Conservation (phyloP, 225 moss, liverwort and hornwort genomes). For the Straminergon stramineum region DNA sequence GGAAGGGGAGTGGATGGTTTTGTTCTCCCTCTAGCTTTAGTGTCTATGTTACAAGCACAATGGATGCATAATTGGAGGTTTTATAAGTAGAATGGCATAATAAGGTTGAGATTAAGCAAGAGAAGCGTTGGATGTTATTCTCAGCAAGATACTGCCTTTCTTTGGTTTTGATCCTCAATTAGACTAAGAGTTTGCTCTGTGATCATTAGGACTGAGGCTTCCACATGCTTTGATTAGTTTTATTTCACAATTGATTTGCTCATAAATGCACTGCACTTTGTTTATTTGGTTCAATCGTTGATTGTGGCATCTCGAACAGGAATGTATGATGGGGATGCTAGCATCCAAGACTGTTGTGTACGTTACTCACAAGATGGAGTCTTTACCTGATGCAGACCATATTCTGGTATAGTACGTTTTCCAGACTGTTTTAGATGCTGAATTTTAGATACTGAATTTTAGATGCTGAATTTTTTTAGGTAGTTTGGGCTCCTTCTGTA, state of each 20-base stretch:
- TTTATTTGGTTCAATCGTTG: neutral
- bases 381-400: slow-evolving; percentile 48
- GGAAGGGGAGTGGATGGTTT: neutral
- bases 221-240: neutral
- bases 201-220: neutral
- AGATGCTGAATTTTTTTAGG: neutral
- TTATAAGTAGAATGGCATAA: neutral
- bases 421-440: neutral
- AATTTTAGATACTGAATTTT: neutral
- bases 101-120: neutral
- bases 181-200: neutral
- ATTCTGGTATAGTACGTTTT: slow-evolving; percentile 31
- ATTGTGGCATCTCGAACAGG: neutral
- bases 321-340: slow-evolving; percentile 34
- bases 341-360: slow-evolving; percentile 58
- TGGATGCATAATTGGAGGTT: neutral
- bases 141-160: neutral
- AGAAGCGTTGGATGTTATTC: too few species aligned
- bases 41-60: too few species aligned
- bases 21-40: neutral
- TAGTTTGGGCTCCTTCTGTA: neutral
- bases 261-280: neutral
- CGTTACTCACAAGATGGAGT: slow-evolving; percentile 73
- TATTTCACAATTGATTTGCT: neutral
- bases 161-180: neutral